A percentile compares a stretch with the other conserved stretches of the same genome.
These are phyloP conservation scores for Fusarium sambucinum DNA, from an alignment of 2,329 filamentous ascomycete genomes.

Conservation along the genomic window DNA sequence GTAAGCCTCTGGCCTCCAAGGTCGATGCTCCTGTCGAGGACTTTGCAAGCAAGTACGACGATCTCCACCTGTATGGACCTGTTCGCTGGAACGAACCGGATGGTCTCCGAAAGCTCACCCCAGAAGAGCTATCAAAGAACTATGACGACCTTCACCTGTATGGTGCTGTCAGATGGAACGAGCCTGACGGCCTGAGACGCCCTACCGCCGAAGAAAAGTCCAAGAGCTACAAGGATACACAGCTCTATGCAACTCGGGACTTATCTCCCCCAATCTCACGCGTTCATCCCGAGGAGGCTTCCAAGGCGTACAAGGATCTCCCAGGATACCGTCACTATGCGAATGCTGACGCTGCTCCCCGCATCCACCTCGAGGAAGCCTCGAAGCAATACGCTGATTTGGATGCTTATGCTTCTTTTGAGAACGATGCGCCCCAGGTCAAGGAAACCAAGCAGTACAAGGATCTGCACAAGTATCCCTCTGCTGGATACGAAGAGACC, in stretches of 20 bases:
- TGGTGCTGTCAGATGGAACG: slow-evolving; percentile 53
- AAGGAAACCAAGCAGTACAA: slow-evolving; percentile 50
- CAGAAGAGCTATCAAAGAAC: slow-evolving; percentile 53
- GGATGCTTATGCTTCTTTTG: slow-evolving; percentile 49
- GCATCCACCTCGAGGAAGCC: slow-evolving; percentile 51
- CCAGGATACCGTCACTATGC: slow-evolving; percentile 45
- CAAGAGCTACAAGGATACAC: slow-evolving; percentile 56
- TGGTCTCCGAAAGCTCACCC: slow-evolving; percentile 52
- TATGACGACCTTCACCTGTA: slow-evolving; percentile 57
- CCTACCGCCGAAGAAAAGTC: slow-evolving; percentile 54
- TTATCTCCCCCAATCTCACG: slow-evolving; percentile 27
- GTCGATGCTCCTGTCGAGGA: slow-evolving; percentile 49
- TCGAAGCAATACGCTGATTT: slow-evolving; percentile 56
- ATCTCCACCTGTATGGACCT: slow-evolving; percentile 57
- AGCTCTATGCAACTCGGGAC: slow-evolving; percentile 50
- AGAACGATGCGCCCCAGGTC: slow-evolving; percentile 41
- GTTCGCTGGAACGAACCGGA: slow-evolving; percentile 56
- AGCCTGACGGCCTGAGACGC: slow-evolving; percentile 52
- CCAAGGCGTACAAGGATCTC: slow-evolving; percentile 51
- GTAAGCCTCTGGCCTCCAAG: slow-evolving; percentile 54
- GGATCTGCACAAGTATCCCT: slow-evolving; percentile 52
- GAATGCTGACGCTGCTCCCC: slow-evolving; percentile 44
- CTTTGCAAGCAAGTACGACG: slow-evolving; percentile 54
- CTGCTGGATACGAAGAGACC: slow-evolving; percentile 49
- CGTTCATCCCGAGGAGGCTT: slow-evolving; percentile 48